Percentiles rank a stretch among this genome's conserved stretches.
Evolutionary conservation across 257 asterid species (phyloP).

Genomic region (Solanum paucissectum): DNA sequence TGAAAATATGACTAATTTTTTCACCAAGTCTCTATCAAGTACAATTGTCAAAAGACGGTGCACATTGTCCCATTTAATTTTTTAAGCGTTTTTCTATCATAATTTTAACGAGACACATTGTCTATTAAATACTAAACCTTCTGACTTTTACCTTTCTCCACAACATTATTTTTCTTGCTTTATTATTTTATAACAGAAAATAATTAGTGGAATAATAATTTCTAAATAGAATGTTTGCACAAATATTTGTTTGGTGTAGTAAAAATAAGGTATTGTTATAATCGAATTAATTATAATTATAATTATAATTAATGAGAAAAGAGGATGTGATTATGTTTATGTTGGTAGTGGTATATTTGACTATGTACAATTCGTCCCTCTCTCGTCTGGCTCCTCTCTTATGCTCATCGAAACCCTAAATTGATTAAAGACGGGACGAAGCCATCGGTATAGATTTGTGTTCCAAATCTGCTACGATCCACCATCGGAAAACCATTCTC

Average conservation of each 20-base stretch:
- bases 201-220: neutral
- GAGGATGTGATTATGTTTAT: neutral
- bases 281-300: too few relatives aligned
- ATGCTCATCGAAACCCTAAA: slow-evolving; percentile 4
- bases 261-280: too few relatives aligned
- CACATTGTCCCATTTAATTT: neutral
- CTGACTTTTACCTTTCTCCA: neutral
- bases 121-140: too few relatives aligned
- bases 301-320: neutral
- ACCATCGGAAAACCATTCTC: neutral
- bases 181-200: too few relatives aligned
- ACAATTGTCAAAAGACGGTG: neutral
- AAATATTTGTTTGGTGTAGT: too few relatives aligned
- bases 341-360: neutral
- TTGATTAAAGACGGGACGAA: neutral
- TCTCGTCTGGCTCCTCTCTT: neutral
- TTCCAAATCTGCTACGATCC: neutral
- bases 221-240: neutral
- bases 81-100: too few relatives aligned
- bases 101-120: too few relatives aligned
- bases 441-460: neutral
- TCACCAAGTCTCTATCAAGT: neutral
- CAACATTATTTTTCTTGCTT: neutral
- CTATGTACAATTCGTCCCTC: neutral
- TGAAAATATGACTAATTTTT: too few relatives aligned